Conservation (phyloP, 805 yeast genomes). For the Cyberlindnera saturnus region DNA sequence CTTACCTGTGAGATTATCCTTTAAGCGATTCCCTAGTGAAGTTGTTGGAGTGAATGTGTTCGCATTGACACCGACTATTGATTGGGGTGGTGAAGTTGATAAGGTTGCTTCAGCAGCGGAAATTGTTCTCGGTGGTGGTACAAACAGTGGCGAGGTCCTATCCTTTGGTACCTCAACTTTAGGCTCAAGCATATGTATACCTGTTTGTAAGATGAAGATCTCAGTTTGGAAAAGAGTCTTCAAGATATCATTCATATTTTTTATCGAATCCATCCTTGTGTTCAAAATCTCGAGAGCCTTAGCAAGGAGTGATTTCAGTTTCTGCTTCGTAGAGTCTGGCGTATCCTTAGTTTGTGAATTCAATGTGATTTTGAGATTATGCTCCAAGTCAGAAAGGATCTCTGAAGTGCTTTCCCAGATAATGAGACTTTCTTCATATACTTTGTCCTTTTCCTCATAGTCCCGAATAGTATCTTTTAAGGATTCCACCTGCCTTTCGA, state of each 20-base stretch:
- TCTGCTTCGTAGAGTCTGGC: slow-evolving; percentile 3
- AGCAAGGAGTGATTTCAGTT: slow-evolving; percentile 3
- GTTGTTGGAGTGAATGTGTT: not conserved
- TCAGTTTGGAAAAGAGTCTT: slow-evolving; percentile 14
- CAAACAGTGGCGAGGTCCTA: slow-evolving; percentile 1
- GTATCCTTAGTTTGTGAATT: slow-evolving; percentile 6
- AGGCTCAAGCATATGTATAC: slow-evolving; percentile 13
- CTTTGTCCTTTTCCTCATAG: slow-evolving; percentile 7
- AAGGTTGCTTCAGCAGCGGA: slow-evolving; percentile 3
- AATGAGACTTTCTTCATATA: slow-evolving; percentile 13
- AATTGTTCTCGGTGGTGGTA: slow-evolving; percentile 1
- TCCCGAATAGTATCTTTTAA: slow-evolving; percentile 11
- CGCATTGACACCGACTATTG: too few relatives aligned
- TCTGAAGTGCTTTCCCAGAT: slow-evolving; percentile 19
- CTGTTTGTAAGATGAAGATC: slow-evolving; percentile 11
- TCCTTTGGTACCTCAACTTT: slow-evolving; percentile 3
- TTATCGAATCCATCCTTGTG: slow-evolving; percentile 7
- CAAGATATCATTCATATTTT: slow-evolving; percentile 9
- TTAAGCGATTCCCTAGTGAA: slow-evolving; percentile 8
- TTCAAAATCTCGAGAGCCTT: slow-evolving; percentile 6
- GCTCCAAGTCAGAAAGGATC: slow-evolving; percentile 14
- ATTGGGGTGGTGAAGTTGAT: slow-evolving; percentile 10
- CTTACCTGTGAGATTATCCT: slow-evolving; percentile 7
- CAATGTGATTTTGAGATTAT: slow-evolving; percentile 14
- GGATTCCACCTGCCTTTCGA: slow-evolving; percentile 17